Evolutionary conservation across 257 asterid species (phyloP), one percentile per base, ranked within the genome.

Genomic region (Gynochthodes officinalis): DNA sequence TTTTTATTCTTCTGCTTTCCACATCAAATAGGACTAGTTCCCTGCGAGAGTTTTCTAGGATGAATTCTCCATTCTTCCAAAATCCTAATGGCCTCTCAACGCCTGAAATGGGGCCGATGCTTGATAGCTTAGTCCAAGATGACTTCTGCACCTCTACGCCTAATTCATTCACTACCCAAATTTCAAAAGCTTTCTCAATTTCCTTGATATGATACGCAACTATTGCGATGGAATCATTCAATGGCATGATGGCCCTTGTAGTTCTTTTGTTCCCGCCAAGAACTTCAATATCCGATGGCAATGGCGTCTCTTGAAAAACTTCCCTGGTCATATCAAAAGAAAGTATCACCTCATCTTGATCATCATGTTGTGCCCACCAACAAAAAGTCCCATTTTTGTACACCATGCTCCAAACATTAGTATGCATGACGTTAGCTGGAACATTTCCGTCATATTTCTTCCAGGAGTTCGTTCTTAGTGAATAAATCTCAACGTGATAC

Each of bases 311-410:
- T 18, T 80, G 73, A 25, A 85, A 89, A 2, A 5, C 50, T 28
- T 82, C 89, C 19, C 77, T 64, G 0, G 43, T 30, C 86, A 80
- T 71, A 55, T 84, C 72, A 14, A 87, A 84, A 4, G 85, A 83
- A 35, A 85, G 87, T 48, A 85, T 85, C 71, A 85, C 80, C 78
- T 87, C 90, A 5, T 2, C 40, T 57, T 75, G 62, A 8, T 52
- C 57, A 19, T 46, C 65, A 54, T 87, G 86, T 57, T 76, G 87
- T 13, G 90, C 96, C 89, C 89, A 85, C 96, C 96, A 87, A n/a
- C 96, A 87, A 69, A 85, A 87, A 0, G 16, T 81, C 59, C 77
- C 79, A 30, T 81, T 82, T 62, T 72, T 85, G 78, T 79, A 84
- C 8, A 85, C 88, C 90, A 77, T 84, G 72, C 89, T 87, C 89